Conservation (phyloP, 202 grass and related monocot species). For the Cymbopogon flexuosus region DNA sequence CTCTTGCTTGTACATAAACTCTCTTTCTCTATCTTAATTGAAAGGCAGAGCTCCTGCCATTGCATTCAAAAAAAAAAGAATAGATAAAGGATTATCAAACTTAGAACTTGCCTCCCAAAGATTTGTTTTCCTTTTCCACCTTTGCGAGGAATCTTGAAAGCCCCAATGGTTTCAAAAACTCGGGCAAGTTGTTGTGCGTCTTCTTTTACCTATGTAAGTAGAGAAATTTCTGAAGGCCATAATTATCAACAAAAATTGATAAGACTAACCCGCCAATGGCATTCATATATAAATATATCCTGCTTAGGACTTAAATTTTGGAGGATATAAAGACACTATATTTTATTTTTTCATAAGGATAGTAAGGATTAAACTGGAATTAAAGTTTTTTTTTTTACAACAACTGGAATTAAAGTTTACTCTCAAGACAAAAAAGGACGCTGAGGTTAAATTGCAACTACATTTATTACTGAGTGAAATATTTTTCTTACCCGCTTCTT, state of each 20-base stretch:
- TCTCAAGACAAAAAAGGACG: not conserved
- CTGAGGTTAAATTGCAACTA: not conserved
- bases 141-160: constrained; percentile 90
- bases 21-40: too few species aligned
- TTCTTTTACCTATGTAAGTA: constrained; percentile 73
- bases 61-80: not conserved
- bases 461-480: not conserved
- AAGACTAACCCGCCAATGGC: not conserved
- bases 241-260: not conserved
- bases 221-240: not conserved
- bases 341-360: not conserved
- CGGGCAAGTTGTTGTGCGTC: constrained; percentile 77
- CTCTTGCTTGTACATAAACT: too few species aligned
- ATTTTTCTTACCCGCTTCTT: constrained; percentile 55
- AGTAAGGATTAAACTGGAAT: not conserved
- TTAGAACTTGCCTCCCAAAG: constrained; percentile 68
- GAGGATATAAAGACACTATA: not conserved
- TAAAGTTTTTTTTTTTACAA: too few species aligned
- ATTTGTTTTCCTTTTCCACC: constrained; percentile 84
- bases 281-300: not conserved
- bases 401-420: not conserved
- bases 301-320: not conserved
- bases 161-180: constrained; percentile 73
- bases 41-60: too few species aligned
- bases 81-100: not conserved